Percentiles rank a stretch among this genome's conserved stretches.
Evolutionary conservation across 1,139 yeast genomes (phyloP).

Genomic region (Protomyces lactucae-debilis): DNA sequence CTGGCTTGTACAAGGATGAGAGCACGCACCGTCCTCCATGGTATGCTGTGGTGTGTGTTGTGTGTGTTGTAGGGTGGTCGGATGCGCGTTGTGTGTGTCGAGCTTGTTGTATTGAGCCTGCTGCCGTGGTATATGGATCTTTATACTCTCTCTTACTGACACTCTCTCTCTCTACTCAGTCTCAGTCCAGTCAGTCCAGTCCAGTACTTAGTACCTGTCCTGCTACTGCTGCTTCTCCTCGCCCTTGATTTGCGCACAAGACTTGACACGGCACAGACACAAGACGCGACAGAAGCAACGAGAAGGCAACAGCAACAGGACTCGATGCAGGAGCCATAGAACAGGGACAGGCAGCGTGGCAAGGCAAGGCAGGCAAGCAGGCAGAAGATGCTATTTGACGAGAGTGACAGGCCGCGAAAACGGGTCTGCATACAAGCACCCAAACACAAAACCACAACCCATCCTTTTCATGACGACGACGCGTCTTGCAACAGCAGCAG

Average conservation of each 20-base stretch:
- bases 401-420: no score
- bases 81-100: no score
- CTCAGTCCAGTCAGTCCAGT: background rate
- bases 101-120: no score
- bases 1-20: background rate
- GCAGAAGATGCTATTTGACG: no score
- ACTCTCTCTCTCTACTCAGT: background rate
- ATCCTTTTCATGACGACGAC: background rate
- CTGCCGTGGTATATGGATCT: no score
- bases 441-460: no score
- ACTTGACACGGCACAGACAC: background rate
- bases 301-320: background rate
- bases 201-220: background rate
- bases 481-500: background rate
- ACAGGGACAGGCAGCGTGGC: background rate
- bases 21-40: constrained; percentile 18
- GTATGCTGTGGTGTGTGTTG: background rate
- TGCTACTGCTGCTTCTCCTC: background rate
- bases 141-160: background rate
- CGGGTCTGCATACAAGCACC: no score
- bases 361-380: no score
- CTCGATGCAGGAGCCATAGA: background rate
- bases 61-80: no score
- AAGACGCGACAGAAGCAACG: background rate
- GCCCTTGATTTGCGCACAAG: background rate